Base-by-base conservation (phyloP, 768 basidiomycete species). In the Lentinula boryana region DNA sequence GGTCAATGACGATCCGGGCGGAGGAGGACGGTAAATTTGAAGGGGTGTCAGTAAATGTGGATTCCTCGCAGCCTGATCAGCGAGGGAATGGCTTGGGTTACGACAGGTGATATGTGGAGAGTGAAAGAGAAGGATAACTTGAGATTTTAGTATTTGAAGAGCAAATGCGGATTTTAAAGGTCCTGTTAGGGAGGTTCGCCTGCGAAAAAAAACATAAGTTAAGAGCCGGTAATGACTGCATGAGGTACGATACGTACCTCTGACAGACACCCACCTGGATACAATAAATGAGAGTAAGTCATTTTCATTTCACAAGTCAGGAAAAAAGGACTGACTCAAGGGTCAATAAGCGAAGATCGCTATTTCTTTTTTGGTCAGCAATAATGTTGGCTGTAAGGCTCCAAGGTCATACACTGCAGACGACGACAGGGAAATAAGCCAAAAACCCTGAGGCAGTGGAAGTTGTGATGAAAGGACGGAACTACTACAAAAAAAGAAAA, bases 281-380 rank as follows among this genome's bases (percentile, higher is more conserved):
- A 62, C 58, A 60, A 52, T 61, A 61, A 63, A 60, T 63, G 60
- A 27, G 71, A 56, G 48, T 56, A 53, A 58, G 40, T 40, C 41
- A 50, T 32, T 31, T 41, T 52, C 31, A 40, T 46, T 21, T 31
- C 2, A 13, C 15, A 15, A 38, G n/a, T 21, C 23, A 50, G 38
- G 40, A 31, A 27, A 36, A n/a, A 40, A 41, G 63, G 61, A 71
- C 88, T 66, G 63, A 91, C 89, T 83, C 83, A 72, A 86, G 84
- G 86, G 86, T 86, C 87, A 89, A 74, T 72, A 89, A 80, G 80
- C 89, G 88, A 72, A 91, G 86, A 79, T 91, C 88, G 74, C 75
- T 81, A 76, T 89, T 89, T 78, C 85, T 83, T 80, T 78, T 76
- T 72, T 88, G 86, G 83, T 84, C 84, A 84, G 83, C 78, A 88